phyloP scores from a whole-genome alignment of 2,329 filamentous ascomycete genomes.

The Ophiocordyceps robertsii region DNA sequence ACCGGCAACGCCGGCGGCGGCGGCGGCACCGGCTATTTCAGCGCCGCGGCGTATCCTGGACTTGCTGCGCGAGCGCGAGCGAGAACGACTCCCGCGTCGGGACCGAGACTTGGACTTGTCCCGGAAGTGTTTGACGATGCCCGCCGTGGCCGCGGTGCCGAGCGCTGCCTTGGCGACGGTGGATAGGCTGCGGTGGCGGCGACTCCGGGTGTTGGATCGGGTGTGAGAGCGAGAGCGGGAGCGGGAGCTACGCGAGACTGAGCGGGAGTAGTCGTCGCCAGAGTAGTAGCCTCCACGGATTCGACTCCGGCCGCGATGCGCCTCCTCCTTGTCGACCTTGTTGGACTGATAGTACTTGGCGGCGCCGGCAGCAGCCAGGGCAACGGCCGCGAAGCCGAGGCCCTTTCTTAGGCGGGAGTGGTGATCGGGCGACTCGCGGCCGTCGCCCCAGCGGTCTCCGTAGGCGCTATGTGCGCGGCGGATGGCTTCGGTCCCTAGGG shows the following conservation, averaged over 20 bases:
- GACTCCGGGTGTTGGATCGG: slow-evolving; percentile 25
- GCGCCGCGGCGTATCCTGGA: slow-evolving; percentile 39
- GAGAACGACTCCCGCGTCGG: slow-evolving; percentile 10
- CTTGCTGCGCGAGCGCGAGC: slow-evolving; percentile 25
- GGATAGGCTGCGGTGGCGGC: slow-evolving; percentile 32
- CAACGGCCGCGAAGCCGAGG: slow-evolving; percentile 48
- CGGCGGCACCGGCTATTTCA: slow-evolving; percentile 45
- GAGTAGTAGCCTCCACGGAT: slow-evolving; percentile 28
- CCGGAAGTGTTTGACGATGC: slow-evolving; percentile 42
- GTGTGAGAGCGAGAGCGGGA: slow-evolving; percentile 18
- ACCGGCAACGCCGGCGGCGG: slow-evolving; percentile 46
- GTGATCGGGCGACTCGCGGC: slow-evolving; percentile 23
- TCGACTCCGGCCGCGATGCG: slow-evolving; percentile 40
- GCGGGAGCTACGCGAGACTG: slow-evolving; percentile 21
- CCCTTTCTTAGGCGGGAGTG: slow-evolving; percentile 44
- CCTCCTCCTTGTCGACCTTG: slow-evolving; percentile 47
- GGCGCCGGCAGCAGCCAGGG: slow-evolving; percentile 50
- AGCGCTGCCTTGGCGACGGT: slow-evolving; percentile 41
- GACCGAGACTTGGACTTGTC: slow-evolving; percentile 30
- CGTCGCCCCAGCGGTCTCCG: slow-evolving; percentile 34
- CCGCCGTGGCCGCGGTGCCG: slow-evolving; percentile 43
- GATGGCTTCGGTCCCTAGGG: slow-evolving; percentile 46
- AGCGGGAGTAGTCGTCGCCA: slow-evolving; percentile 26
- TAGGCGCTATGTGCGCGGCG: slow-evolving; percentile 49
- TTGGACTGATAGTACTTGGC: slow-evolving; percentile 49